A percentile compares a stretch with the other conserved stretches of the same genome.
These are phyloP conservation scores for Phytopythium helicoides DNA, from an alignment of 352 stramenopile species.

Conservation along the genomic window DNA sequence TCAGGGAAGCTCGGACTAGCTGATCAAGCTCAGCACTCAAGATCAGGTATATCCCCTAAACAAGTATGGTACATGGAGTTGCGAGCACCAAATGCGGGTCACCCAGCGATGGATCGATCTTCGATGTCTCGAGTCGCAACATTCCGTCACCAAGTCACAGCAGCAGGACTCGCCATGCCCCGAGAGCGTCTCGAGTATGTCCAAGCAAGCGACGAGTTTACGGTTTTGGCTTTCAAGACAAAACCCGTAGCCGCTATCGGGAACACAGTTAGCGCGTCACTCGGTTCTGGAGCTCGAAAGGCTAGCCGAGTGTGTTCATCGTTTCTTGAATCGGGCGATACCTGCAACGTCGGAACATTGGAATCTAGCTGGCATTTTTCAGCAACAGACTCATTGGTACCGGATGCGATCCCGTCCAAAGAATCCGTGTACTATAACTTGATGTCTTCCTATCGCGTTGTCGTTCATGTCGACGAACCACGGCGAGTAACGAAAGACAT, in stretches of 20 bases:
- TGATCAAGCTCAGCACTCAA: neutral
- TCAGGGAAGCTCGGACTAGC: slow-evolving; percentile 32
- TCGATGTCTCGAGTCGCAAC: slow-evolving; percentile 12
- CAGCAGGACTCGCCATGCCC: slow-evolving; percentile 16
- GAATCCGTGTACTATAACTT: slow-evolving; percentile 47
- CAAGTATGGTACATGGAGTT: slow-evolving; percentile 52
- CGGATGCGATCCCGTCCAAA: slow-evolving; percentile 42
- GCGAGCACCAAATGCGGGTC: slow-evolving; percentile 9
- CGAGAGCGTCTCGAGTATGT: slow-evolving; percentile 35
- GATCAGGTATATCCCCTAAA: slow-evolving; percentile 13
- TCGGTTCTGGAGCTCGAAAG: neutral
- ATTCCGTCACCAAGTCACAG: slow-evolving; percentile 31
- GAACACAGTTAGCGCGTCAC: neutral
- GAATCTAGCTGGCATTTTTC: slow-evolving; percentile 38
- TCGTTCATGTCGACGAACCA: slow-evolving; percentile 14
- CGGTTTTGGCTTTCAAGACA: slow-evolving; percentile 44
- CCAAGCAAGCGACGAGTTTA: slow-evolving; percentile 42
- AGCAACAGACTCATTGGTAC: slow-evolving; percentile 19
- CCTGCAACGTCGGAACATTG: too few species aligned
- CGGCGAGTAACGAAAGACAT: neutral
- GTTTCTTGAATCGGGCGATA: too few species aligned
- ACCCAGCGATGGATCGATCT: neutral
- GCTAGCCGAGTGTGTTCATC: too few species aligned
- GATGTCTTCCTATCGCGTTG: slow-evolving; percentile 60
- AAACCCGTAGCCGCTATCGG: slow-evolving; percentile 15